Evolutionary conservation across 1,139 yeast species (phyloP), one percentile per base, ranked within the genome.

Genomic region (Diutina ranongensis): DNA sequence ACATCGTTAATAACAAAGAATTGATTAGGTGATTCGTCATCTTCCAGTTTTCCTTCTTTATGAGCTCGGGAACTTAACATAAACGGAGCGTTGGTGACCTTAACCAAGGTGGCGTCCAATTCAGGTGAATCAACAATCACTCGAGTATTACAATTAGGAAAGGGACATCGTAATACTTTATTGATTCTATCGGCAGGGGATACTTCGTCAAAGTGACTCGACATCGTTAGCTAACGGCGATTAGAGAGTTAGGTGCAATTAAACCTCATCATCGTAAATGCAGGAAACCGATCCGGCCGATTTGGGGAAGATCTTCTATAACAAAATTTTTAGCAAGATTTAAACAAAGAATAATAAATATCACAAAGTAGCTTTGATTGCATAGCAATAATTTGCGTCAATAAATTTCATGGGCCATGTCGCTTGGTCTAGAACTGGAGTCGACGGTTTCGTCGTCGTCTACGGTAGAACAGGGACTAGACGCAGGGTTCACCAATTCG

Each of bases 1-100:
- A 79, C 78, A 53, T 82, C 85, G 3, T 63, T 55, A 1, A 80
- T 58, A 28, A 61, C 55, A 46, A 65, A 63, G 52, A 73, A 78
- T 1, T 44, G 35, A 12, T 40, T 44, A 1, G 57, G 48, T 4
- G 57, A 48, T 22, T 52, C 31, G 16, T 22, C 19, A 3, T n/a
- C 31, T 8, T 21, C 31, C 21, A 27, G 4, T 3, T 16, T 15
- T 5, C 28, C 28, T 25, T 25, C 9, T 25, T 25, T 5, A 25
- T 25, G 28, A 7, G 28, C 28, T 31, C 13, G 8, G 13, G 40
- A 35, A 9, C 22, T 54, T 25, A 64, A 55, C 68, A 67, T 67
- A 35, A 51, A 46, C 0, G 74, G 74, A 2, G 68, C 57, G 42
- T 61, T 54, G 1, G 49, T 49, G 2, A 68, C 56, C 1, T 31